A percentile compares a stretch with the other conserved stretches of the same genome.
Conservation (phyloP, 441 rosid genomes). For the Adansonia grandidieri region DNA sequence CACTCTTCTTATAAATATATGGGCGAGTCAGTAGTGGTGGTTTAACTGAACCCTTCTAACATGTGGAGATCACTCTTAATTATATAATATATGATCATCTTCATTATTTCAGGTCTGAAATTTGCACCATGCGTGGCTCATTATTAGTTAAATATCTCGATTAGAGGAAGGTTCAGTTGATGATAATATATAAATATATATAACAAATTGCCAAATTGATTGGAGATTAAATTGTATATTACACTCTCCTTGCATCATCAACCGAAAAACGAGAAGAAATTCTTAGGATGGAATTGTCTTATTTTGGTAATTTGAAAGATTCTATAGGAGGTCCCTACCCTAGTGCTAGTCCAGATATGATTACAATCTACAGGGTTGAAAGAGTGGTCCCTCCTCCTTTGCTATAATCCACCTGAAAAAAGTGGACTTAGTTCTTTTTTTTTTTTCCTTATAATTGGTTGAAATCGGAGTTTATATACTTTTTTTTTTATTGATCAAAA, state of each 20-base stretch:
- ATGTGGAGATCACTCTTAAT: background rate
- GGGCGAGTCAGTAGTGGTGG: background rate
- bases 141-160: background rate
- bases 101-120: slow-evolving; percentile 2
- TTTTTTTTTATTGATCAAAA: background rate
- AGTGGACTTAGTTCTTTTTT: too few species aligned
- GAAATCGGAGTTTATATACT: background rate
- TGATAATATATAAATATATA: background rate
- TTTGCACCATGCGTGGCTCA: slow-evolving; percentile 26
- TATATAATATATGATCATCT: background rate
- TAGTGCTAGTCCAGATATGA: slow-evolving; percentile 9
- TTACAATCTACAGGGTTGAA: background rate
- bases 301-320: background rate
- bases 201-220: background rate
- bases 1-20: too few species aligned
- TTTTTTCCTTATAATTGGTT: background rate
- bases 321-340: slow-evolving; percentile 16
- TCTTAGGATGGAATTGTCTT: background rate
- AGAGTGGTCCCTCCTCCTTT: slow-evolving; percentile 21
- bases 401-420: slow-evolving; percentile 17
- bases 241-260: background rate
- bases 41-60: background rate
- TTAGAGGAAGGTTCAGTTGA: slow-evolving; percentile 18
- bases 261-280: background rate
- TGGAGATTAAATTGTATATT: background rate